Percentiles rank a stretch among this genome's conserved stretches.
phyloP scores from a whole-genome alignment of 306 rosid species.

The Lupinus albus region DNA sequence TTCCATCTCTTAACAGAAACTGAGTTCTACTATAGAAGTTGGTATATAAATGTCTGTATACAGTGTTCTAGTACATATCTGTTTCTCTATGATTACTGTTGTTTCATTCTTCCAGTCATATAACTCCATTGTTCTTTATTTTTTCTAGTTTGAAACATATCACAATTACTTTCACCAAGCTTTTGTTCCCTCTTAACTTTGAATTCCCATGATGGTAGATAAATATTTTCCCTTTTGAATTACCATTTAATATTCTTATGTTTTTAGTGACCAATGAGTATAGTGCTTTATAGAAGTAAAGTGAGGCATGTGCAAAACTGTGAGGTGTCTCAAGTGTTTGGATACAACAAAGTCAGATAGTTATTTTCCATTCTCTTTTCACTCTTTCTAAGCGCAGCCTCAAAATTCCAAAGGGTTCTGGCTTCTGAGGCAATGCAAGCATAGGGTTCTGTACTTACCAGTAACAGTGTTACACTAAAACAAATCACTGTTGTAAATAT shows the following conservation, averaged over 20 bases:
- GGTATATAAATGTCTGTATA: conserved; percentile 44
- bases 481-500: no score
- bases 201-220: conserved; percentile 13
- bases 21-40: conserved; percentile 28
- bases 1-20: conserved; percentile 42
- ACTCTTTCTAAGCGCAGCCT: background rate
- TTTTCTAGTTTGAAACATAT: conserved; percentile 4
- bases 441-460: no score
- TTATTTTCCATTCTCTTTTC: background rate
- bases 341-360: background rate
- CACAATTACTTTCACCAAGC: conserved; percentile 33
- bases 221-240: background rate
- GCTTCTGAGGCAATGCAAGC: no score
- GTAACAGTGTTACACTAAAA: no score
- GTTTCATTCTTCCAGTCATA: conserved; percentile 36
- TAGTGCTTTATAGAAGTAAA: background rate
- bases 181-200: conserved; percentile 22
- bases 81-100: conserved; percentile 30
- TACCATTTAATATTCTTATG: background rate
- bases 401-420: no score
- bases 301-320: background rate
- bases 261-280: background rate
- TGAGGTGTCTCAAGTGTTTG: background rate
- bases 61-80: conserved; percentile 52
- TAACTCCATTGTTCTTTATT: conserved; percentile 23